These are phyloP conservation scores for Lasiosphaeria ovina DNA, from an alignment of 495 filamentous ascomycete species.

Conservation along the genomic window DNA sequence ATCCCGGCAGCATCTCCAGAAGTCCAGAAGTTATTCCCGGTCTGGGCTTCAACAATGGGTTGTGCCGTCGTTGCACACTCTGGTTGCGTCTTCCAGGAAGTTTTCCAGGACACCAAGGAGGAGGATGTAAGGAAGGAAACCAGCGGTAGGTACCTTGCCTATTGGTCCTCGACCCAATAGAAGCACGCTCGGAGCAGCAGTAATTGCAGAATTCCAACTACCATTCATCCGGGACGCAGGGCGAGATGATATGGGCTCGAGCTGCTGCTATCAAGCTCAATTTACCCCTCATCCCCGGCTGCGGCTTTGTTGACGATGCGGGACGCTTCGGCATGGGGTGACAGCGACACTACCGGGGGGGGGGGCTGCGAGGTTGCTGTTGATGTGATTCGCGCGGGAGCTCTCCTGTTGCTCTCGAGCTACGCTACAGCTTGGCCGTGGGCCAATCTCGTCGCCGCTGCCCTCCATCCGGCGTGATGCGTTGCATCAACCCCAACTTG, in stretches of 20 bases:
- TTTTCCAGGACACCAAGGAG: too few species aligned
- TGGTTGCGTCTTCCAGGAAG: too few species aligned
- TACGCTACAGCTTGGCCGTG: constrained; percentile 10
- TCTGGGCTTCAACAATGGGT: too few species aligned
- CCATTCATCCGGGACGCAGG: constrained; percentile 13
- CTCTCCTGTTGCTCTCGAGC: neutral
- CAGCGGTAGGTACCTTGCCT: too few species aligned
- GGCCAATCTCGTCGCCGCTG: neutral
- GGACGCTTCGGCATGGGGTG: constrained; percentile 16
- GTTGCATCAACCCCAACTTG: neutral
- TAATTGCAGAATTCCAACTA: neutral
- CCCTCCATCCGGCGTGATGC: neutral
- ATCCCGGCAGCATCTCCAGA: neutral
- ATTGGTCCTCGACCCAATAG: too few species aligned
- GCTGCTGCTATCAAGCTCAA: constrained; percentile 1
- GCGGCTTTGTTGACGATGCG: constrained; percentile 5
- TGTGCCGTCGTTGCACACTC: too few species aligned
- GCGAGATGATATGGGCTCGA: neutral
- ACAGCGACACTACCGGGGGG: constrained; percentile 18
- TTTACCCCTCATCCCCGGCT: constrained; percentile 27
- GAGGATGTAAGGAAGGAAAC: too few species aligned
- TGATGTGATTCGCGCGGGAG: constrained; percentile 18
- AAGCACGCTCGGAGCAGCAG: too few species aligned
- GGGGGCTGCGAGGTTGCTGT: constrained; percentile 4
- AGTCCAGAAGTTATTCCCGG: too few species aligned